Evolutionary conservation across 495 filamentous ascomycete genomes (phyloP).

Genomic region (Hyaloscypha variabilis): DNA sequence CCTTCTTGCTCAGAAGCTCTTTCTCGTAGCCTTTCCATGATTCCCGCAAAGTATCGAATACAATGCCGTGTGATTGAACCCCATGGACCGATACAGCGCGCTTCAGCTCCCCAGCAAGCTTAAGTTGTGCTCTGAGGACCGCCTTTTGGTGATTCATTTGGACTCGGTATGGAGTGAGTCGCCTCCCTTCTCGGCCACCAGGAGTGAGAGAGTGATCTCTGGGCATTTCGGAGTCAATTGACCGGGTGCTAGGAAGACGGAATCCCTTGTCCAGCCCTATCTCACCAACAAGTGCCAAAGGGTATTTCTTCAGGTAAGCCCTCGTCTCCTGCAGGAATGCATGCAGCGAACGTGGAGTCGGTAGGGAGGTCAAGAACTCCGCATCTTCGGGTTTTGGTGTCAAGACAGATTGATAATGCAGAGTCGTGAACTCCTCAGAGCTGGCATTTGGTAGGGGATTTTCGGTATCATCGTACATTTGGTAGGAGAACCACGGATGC

Average conservation of each 20-base stretch:
- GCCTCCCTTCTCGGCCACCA: constrained; percentile 79
- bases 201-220: constrained; percentile 66
- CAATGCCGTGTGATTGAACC: constrained; percentile 83
- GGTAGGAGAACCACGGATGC: constrained; percentile 98
- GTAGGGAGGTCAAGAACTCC: constrained; percentile 67
- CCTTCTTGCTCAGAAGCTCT: constrained; percentile 63
- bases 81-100: constrained; percentile 87
- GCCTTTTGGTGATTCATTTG: constrained; percentile 75
- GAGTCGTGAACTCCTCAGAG: constrained; percentile 50
- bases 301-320: constrained; percentile 60
- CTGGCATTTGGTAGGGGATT: constrained; percentile 24
- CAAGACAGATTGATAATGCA: constrained; percentile 75
- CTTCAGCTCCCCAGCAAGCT: constrained; percentile 78
- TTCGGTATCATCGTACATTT: constrained; percentile 49
- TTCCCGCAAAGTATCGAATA: constrained; percentile 74
- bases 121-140: constrained; percentile 80
- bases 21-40: constrained; percentile 86
- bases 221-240: constrained; percentile 48
- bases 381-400: constrained; percentile 57
- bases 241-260: constrained; percentile 72
- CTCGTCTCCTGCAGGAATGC: constrained; percentile 66
- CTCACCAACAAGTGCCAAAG: constrained; percentile 80
- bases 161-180: constrained; percentile 74
- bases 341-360: constrained; percentile 70
- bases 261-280: constrained; percentile 87